phyloP scores from a whole-genome alignment of 78 protist genomes.

The Diacronema lutheri region DNA sequence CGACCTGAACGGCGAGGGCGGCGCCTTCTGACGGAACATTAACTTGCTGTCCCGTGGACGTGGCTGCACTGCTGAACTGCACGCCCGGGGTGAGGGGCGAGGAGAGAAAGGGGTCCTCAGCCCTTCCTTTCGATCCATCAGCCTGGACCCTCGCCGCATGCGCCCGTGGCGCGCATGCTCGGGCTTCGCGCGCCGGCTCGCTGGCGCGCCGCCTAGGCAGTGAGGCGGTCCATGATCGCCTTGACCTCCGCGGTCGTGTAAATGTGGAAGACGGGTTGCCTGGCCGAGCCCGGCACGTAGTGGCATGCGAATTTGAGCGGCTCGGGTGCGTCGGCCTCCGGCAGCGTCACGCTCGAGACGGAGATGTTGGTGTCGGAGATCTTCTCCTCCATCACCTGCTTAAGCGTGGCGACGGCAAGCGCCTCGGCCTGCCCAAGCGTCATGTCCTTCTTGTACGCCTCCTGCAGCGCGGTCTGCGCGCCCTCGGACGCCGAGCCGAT shows the following conservation, averaged over 20 bases:
- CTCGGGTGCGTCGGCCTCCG: neutral
- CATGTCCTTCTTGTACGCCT: slow-evolving; percentile 78
- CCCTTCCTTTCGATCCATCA: no score
- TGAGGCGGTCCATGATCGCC: slow-evolving; percentile 41
- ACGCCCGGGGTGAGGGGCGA: no score
- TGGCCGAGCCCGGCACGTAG: neutral
- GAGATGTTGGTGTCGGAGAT: slow-evolving; percentile 29
- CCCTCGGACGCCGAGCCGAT: slow-evolving; percentile 97
- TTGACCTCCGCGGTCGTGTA: slow-evolving; percentile 64
- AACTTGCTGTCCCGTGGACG: no score
- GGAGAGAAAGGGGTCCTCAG: no score
- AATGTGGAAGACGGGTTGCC: slow-evolving; percentile 37
- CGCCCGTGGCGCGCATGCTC: no score
- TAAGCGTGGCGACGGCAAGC: slow-evolving; percentile 81
- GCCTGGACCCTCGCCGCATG: no score
- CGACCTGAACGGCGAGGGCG: no score
- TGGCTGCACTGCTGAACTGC: no score
- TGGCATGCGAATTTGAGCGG: neutral
- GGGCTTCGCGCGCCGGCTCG: no score
- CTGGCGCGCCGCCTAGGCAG: neutral
- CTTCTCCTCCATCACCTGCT: slow-evolving; percentile 98
- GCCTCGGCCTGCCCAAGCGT: slow-evolving; percentile 86
- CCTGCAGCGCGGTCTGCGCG: slow-evolving; percentile 91
- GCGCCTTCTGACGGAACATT: no score
- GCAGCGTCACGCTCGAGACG: neutral